Evolutionary conservation across 768 basidiomycete species (phyloP), one percentile per base, ranked within the genome.

Genomic region (Leccinum imitatum): DNA sequence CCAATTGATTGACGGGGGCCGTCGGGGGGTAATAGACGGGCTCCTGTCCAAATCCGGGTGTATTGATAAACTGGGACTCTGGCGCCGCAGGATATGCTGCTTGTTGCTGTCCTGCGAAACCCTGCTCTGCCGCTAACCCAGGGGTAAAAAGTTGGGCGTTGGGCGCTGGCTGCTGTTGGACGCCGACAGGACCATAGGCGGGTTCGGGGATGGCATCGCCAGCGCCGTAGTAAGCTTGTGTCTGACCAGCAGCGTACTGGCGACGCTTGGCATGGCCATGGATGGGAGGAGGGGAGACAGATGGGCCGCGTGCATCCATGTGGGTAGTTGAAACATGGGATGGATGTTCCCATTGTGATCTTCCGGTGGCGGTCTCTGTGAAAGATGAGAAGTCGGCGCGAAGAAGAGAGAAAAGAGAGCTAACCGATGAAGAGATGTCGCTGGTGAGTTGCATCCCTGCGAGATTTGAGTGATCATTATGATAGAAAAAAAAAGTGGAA

Each of bases 281-380:
- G n/a, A 64, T 70, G 15, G 79, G 76, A 23, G 72, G 70, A 25
- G 84, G 79, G 31, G 84, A 79, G 21, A 77, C 74, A 3, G 81
- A 77, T 14, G 77, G 76, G 19, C 77, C 69, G 5, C 77, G 75
- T 9, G 75, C 74, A 35, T 73, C 72, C 17, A 80, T 74, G 50
- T 82, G 78, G 27, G 74, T 65, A 31, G 67, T 64, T 56, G 75
- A 67, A 44, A 74, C 65, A 13, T 75, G 70, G 3, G 80, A 74
- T 3, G 93, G 93, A 35, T 82, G 81, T 56, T 97, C 95, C 95
- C 95, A 97, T 70, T 97, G 95, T 4, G 89, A 85, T 67, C 84
- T 87, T 47, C 89, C 90, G 4, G 89, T 88, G 19, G 87, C 82
- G 59, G 88, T 87, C 75, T 98, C 96, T 96, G 77, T 21, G 37